Evolutionary conservation across 345 rosid genomes (phyloP), one percentile per base, ranked within the genome.

Genomic region (Pistacia atlantica): DNA sequence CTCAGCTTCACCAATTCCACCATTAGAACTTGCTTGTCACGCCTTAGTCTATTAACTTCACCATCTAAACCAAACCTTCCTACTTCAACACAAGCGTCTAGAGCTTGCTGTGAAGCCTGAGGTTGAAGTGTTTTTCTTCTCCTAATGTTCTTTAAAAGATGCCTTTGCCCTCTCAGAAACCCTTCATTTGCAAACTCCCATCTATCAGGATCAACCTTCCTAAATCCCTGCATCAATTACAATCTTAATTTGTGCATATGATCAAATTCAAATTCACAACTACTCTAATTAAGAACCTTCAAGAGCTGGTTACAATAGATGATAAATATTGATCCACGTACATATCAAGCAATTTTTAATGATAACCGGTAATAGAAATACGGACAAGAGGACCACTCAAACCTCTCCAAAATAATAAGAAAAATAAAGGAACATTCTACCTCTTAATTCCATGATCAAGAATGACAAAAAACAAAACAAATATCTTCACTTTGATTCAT

Each of bases 171-270:
- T 87, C 92, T 85, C 14, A 91, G 87, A 84, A 91, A 91, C 62
- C 84, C 91, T 88, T 88, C 91, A 83, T 86, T 83, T 49, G 92
- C 91, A 86, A 89, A 91, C 80, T 95, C 99, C 99, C 98, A 95
- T 75, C 87, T 85, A 78, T 95, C 98, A 69, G 94, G 92, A 89
- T 95, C 97, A 78, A 95, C 95, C 83, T 95, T 95, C 78, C 92
- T 92, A 86, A 95, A 95, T 75, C 99, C 98, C 98, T 93, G 87
- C 76, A 81, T 45, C 48, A 82, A 80, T 71, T 85, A 81, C 74
- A 80, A 63, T 51, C 10, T 35, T 38, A 38, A 38, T 6, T 38
- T 38, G 42, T 65, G 78, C 62, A 80, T 67, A 74, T 61, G 45
- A 60, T 46, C 75, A 85, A 37, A 55, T 80, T 67, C 65, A 38